These are phyloP conservation scores for Triangularia setosa DNA, from an alignment of 2,329 filamentous ascomycete species.

Conservation along the genomic window DNA sequence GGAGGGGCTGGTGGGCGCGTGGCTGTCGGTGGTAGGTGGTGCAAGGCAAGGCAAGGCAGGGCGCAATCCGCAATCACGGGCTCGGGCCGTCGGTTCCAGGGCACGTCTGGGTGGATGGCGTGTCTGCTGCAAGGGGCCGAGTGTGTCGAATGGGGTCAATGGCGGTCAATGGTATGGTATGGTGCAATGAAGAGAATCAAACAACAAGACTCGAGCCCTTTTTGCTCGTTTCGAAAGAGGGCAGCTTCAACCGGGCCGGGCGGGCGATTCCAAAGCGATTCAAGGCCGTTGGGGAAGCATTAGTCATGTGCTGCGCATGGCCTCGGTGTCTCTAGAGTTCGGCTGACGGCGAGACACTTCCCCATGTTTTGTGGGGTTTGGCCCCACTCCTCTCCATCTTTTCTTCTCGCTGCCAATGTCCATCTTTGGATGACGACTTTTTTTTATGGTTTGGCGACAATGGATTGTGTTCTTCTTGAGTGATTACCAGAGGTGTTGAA, in stretches of 20 bases:
- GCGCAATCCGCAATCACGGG: background rate
- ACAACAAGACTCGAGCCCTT: background rate
- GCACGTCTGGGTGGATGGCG: background rate
- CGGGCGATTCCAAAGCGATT: slow-evolving; percentile 3
- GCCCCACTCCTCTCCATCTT: background rate
- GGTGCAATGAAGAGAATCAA: background rate
- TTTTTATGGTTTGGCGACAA: slow-evolving; percentile 7
- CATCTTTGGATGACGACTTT: background rate
- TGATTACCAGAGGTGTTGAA: background rate
- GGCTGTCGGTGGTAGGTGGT: background rate
- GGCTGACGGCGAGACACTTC: background rate
- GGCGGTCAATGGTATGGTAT: background rate
- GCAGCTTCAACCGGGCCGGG: slow-evolving; percentile 8
- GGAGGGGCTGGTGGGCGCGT: background rate
- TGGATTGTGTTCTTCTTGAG: background rate
- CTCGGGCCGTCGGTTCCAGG: slow-evolving; percentile 8
- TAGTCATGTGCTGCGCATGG: slow-evolving; percentile 11
- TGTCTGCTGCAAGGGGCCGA: background rate
- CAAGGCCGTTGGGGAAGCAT: slow-evolving; percentile 7
- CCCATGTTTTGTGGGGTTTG: slow-evolving; percentile 2
- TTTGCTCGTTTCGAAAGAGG: slow-evolving; percentile 2
- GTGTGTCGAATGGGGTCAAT: background rate
- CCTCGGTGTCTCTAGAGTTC: background rate
- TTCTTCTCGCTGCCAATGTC: slow-evolving; percentile 12
- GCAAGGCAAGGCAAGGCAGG: background rate